Conservation (phyloP, 2,329 filamentous ascomycete genomes). For the Fusarium sp. region DNA sequence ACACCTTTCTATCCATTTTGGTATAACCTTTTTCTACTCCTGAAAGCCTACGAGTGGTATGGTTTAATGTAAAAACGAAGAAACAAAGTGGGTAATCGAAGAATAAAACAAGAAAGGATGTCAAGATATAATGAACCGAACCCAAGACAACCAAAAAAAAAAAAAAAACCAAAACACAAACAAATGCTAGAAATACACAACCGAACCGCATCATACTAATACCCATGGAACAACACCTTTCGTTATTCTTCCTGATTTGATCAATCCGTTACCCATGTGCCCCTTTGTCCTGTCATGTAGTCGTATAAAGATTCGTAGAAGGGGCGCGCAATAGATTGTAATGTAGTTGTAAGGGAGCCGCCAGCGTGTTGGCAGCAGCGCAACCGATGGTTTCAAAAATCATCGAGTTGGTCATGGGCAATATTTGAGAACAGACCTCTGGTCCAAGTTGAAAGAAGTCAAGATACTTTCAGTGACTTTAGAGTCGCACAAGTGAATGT, state of each 20-base stretch:
- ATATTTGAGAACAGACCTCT: not conserved
- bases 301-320: slow-evolving; percentile 24
- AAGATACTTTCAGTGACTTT: not conserved
- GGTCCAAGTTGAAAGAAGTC: not conserved
- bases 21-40: slow-evolving; percentile 45
- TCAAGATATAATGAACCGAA: not conserved
- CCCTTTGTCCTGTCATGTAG: slow-evolving; percentile 24
- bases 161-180: not conserved
- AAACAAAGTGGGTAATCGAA: slow-evolving; percentile 25
- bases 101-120: slow-evolving; percentile 12
- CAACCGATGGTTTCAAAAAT: not conserved
- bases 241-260: slow-evolving; percentile 20
- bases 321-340: slow-evolving; percentile 7
- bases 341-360: slow-evolving; percentile 17
- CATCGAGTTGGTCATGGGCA: slow-evolving; percentile 1
- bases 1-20: slow-evolving; percentile 46
- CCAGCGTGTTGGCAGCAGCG: not conserved
- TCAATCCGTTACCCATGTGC: slow-evolving; percentile 28
- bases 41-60: slow-evolving; percentile 42
- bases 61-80: slow-evolving; percentile 31
- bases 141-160: not conserved
- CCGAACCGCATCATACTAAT: slow-evolving; percentile 18
- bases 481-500: slow-evolving; percentile 20
- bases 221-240: slow-evolving; percentile 24
- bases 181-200: slow-evolving; percentile 36